Evolutionary conservation across 805 yeast genomes (phyloP), one percentile per base, ranked within the genome.

Genomic region (Allodekkera sacchari): DNA sequence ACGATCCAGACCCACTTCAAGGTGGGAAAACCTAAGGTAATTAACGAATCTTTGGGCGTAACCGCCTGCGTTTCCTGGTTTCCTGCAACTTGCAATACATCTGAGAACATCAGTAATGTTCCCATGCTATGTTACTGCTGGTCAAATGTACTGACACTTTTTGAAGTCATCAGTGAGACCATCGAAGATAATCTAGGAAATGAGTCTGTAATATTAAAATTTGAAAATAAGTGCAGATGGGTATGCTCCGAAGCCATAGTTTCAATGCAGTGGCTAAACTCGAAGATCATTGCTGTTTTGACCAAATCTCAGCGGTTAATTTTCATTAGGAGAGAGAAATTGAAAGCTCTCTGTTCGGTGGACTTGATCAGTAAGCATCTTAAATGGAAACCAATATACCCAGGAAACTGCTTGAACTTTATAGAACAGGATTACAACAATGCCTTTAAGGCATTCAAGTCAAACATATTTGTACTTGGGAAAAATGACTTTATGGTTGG

Each of bases 121-220:
- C 71, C 84, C 0, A 55, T 65, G 36, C 50, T 83, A 25, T 88
- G 82, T 0, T 82, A 77, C 41, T 63, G 82, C 23, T 81, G 85
- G 81, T 62, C 72, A n/a, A 74, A 76, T 36, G 60, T 64, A 6
- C 44, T 83, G 32, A 72, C 76, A 0, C 45, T 83, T 2, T 41
- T 77, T 7, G 79, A 77, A 33, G 52, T 78, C 3, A 53, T 50
- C 13, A 51, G 61, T 32, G 61, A 60, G 9, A 48, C 54, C 0
- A 34, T 48, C 6, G 38, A 31, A 6, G 50, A 53, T 35, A 39
- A 42, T 4, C 45, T 39, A 16, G 54, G 46, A 2, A 50, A 43
- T 8, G 39, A 45, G 16, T 36, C 50, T 7, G 31, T 43, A 0
- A 37, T 43, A 7, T 36, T 67, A 16, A 53, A 47, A 25, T 65